Base-by-base conservation (phyloP, 805 yeast genomes). In the Saccharomycopsis malanga region DNA sequence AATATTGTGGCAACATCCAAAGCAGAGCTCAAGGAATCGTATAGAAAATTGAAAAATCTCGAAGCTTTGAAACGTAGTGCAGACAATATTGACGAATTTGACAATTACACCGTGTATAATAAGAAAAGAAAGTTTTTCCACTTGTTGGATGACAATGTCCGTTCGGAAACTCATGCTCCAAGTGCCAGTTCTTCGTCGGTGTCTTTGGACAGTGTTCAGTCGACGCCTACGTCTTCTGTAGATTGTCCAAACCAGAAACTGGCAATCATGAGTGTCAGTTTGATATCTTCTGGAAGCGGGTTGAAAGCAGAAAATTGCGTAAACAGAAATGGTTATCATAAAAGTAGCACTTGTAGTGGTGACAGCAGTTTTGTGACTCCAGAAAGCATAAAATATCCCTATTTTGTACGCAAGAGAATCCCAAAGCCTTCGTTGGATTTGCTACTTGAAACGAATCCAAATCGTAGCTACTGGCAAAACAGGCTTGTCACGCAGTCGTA, bases 101-200 rank as follows among this genome's bases (percentile, higher is more conserved):
- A 45, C 32, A 22, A 14, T 6, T 39, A 35, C 21, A 45, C 48
- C 5, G 24, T 39, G n/a, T 45, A 20, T 22, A 45, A 45, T 24
- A 45, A 45, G 20, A 45, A 45, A 23, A 39, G 44, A 27, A 45
- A 45, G 17, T 45, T 45, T 27, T n/a, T 39, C 10, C 9, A 15
- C 27, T 18, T 20, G 4, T 6, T 17, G 4, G 20, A 22, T 7
- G 25, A 9, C 5, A 21, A 32, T 7, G 30, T 4, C 6, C 4
- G 15, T 9, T 7, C n/a, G 22, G 17, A 21, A 39, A 27, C 7
- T 27, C 7, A 27, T 27, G 7, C 30, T 7, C 30, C 30, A 9
- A 9, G 10, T 12, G 12, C 30, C 30, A 27, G 12, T 27, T 9
- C 7, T 12, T 27, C 30, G 12, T 9, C 30, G 10, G 18, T 12